Base-by-base conservation (phyloP, 1,284 basidiomycete genomes). In the Fereydounia khargensis region DNA sequence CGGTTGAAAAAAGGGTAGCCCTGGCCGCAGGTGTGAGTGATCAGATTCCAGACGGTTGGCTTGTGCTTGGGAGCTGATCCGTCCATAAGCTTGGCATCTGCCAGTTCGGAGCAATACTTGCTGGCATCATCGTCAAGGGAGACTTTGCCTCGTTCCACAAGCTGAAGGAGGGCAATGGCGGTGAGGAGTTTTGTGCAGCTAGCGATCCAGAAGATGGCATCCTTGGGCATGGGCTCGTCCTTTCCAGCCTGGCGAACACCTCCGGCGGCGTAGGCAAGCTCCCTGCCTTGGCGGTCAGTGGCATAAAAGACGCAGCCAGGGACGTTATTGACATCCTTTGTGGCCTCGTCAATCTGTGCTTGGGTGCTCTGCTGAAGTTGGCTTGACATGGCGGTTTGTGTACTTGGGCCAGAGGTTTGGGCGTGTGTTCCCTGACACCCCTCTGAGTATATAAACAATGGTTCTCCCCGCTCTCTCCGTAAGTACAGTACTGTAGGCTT, bases 131-230 rank as follows among this genome's bases (percentile, higher is more conserved):
- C 62, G 39, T 76, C 62, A 14, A 73, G 42, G 17, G 51, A 36
- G 21, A 75, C 37, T 31, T 65, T 41, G 11, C 70, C 72, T 7
- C 47, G 49, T 35, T 76, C 74, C 2, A 64, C 59, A 6, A 74
- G 52, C 48, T 73, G 73, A 36, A 76, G 56, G 17, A 39, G 43
- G n/a, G 74, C 57, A 13, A 75, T 65, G 16, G 62, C 52, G 13
- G 72, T 74, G 41, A 75, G 51, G 23, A 73, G 50, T 62, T 76
- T 77, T 25, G 74, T 75, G 48, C 53, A 63, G 28, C 60, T 65
- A 23, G 52, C 63, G 16, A 73, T 64, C 58, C 62, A 65, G 30
- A 58, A 57, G 33, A 57, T 42, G 20, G 42, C 32, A 57, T 78
- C 39, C 18, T 47, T 54, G 17, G 42, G 39, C 48, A 59, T 57